Conservation (phyloP, 495 filamentous ascomycete species). For the Talaromyces wortmannii region DNA sequence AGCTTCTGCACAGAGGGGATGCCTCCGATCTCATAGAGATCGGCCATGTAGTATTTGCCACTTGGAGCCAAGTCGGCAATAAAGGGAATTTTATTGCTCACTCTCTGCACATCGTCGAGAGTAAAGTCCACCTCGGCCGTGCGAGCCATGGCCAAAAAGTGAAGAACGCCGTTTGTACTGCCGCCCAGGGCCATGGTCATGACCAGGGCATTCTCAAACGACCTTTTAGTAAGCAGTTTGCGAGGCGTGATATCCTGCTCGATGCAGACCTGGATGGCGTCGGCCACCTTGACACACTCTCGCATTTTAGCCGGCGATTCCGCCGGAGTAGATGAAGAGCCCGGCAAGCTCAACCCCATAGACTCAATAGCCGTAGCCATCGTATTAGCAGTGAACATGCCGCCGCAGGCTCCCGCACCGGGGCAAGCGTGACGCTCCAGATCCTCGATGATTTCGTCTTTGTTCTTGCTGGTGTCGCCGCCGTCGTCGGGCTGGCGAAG, state of each 20-base stretch:
- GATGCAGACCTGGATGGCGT: slow-evolving; percentile 80
- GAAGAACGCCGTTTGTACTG: slow-evolving; percentile 86
- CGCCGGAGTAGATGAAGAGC: slow-evolving; percentile 85
- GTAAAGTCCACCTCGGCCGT: slow-evolving; percentile 79
- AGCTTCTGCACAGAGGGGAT: slow-evolving; percentile 89
- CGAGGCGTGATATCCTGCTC: slow-evolving; percentile 80
- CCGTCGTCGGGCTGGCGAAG: slow-evolving; percentile 50
- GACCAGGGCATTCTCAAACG: slow-evolving; percentile 90
- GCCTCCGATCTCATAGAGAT: slow-evolving; percentile 90
- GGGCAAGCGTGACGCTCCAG: slow-evolving; percentile 83
- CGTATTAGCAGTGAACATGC: slow-evolving; percentile 97
- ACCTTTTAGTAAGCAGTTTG: slow-evolving; percentile 74
- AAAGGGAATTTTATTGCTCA: slow-evolving; percentile 85
- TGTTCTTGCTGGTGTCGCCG: slow-evolving; percentile 50
- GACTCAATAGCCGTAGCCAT: slow-evolving; percentile 96
- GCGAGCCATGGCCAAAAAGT: slow-evolving; percentile 91
- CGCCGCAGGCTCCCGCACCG: slow-evolving; percentile 89
- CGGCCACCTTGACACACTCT: slow-evolving; percentile 81
- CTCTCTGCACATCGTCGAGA: slow-evolving; percentile 81
- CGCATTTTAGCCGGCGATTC: slow-evolving; percentile 83
- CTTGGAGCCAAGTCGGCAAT: slow-evolving; percentile 88
- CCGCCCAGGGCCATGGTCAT: slow-evolving; percentile 91
- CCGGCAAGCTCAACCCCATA: slow-evolving; percentile 86
- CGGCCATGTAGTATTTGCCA: slow-evolving; percentile 87
- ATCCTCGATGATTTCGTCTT: slow-evolving; percentile 79